Base-by-base conservation (phyloP, 1,284 basidiomycete genomes). In the Xerocomus nothofagi region DNA sequence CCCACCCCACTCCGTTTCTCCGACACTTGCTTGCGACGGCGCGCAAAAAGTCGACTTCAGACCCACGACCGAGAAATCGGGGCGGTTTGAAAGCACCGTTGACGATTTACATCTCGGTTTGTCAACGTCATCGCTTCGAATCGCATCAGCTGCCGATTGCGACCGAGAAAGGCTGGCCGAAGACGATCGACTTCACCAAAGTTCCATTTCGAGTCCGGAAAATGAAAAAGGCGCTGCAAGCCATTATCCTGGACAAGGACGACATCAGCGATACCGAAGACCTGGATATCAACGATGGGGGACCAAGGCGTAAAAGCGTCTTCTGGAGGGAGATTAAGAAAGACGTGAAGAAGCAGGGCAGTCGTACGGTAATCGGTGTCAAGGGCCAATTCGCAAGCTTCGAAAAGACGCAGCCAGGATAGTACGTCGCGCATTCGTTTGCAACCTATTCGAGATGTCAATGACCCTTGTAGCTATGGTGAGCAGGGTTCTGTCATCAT, bases 401-500 rank as follows among this genome's bases (percentile, higher is more conserved):
- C 59, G 79, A 88, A 58, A 87, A 82, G 69, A 79, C 80, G 2
- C 87, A 89, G 57, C 86, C 88, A 32, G 88, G 89, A 72, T 91
- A 91, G 89, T 91, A 61, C 72, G 88, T 72, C 14, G 68, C 21
- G 36, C 45, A 17, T 39, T 40, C 51, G 9, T 15, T 37, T 17
- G 4, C 27, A 12, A 11, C 45, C 7, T 51, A 24, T 38, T 21
- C n/a, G 47, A 30, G 23, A 42, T 17, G 37, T 44, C 12, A 14
- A 43, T 40, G 10, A 37, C 41, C 37, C 17, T 52, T 38, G 21
- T 51, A 91, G 88, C 61, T 91, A 91, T 57, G 88, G 89, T 40
- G 89, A 91, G 69, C 74, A 83, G 37, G 89, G 88, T 8, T 84
- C 83, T 1, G 73, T 87, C 18, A 84, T 91, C 57, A 86, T 91